Evolutionary conservation across 805 yeast species (phyloP).

Genomic region (Suhomyces xylopsoci): DNA sequence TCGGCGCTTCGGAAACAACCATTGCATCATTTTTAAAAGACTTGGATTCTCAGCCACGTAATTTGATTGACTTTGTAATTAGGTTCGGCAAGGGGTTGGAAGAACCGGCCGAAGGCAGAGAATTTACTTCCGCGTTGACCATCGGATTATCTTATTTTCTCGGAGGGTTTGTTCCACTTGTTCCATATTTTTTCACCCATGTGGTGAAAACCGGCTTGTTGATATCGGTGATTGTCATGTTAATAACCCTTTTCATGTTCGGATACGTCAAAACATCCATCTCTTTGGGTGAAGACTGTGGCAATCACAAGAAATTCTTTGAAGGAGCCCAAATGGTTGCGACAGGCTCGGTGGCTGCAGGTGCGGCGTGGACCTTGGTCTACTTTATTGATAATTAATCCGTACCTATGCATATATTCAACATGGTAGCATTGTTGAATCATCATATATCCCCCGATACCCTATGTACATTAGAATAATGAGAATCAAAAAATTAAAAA

Average conservation of each 20-base stretch:
- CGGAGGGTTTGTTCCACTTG: slow-evolving; percentile 88
- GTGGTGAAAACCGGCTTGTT: slow-evolving; percentile 77
- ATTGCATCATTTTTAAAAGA: slow-evolving; percentile 71
- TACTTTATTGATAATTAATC: slow-evolving; percentile 55
- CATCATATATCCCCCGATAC: too few relatives aligned
- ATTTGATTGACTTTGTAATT: slow-evolving; percentile 81
- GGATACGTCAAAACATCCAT: slow-evolving; percentile 83
- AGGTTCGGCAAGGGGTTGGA: slow-evolving; percentile 90
- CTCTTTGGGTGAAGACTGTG: slow-evolving; percentile 77
- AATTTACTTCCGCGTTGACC: slow-evolving; percentile 81
- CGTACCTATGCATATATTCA: background rate
- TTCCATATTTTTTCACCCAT: slow-evolving; percentile 83
- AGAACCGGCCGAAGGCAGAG: slow-evolving; percentile 92
- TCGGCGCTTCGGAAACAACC: slow-evolving; percentile 71
- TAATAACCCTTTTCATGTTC: slow-evolving; percentile 77
- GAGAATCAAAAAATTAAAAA: too few relatives aligned
- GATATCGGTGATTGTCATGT: slow-evolving; percentile 76
- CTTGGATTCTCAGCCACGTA: slow-evolving; percentile 71
- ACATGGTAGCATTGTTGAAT: background rate
- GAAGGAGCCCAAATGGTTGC: slow-evolving; percentile 91
- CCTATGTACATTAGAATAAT: too few relatives aligned
- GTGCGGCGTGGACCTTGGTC: slow-evolving; percentile 93
- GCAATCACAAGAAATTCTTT: slow-evolving; percentile 53
- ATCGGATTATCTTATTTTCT: slow-evolving; percentile 85
- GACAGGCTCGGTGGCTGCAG: slow-evolving; percentile 98